Percentiles rank a stretch among this genome's conserved stretches.
Evolutionary conservation across 2,329 filamentous ascomycete genomes (phyloP).

Genomic region (Alternaria sp.): DNA sequence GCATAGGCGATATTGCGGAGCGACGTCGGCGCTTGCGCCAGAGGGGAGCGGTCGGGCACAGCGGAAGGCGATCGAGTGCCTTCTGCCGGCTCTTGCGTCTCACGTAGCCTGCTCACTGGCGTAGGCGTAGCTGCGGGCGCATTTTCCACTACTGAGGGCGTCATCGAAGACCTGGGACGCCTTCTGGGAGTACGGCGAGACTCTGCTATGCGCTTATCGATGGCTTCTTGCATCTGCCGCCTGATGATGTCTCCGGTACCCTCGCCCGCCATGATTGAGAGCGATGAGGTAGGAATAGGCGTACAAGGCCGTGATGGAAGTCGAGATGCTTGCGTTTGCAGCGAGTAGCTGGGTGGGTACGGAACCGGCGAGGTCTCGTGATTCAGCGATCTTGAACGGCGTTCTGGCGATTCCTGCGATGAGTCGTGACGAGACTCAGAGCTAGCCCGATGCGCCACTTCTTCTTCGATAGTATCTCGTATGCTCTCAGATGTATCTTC

Average conservation of each 20-base stretch:
- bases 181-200: slow-evolving; percentile 19
- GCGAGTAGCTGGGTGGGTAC: slow-evolving; percentile 30
- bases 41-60: slow-evolving; percentile 38
- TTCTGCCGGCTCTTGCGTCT: slow-evolving; percentile 11
- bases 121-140: background rate
- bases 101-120: slow-evolving; percentile 3
- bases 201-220: slow-evolving; percentile 11
- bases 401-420: slow-evolving; percentile 37
- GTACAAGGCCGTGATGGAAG: slow-evolving; percentile 27
- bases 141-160: background rate
- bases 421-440: slow-evolving; percentile 39
- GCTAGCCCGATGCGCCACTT: slow-evolving; percentile 1
- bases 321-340: slow-evolving; percentile 23
- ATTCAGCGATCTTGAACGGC: background rate
- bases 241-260: slow-evolving; percentile 6
- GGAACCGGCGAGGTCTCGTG: slow-evolving; percentile 27
- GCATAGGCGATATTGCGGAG: slow-evolving; percentile 34
- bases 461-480: slow-evolving; percentile 21
- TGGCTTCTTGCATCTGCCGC: slow-evolving; percentile 15
- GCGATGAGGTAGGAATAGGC: slow-evolving; percentile 17
- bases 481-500: slow-evolving; percentile 23
- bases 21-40: slow-evolving; percentile 32
- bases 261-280: slow-evolving; percentile 23
- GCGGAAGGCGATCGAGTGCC: slow-evolving; percentile 45
- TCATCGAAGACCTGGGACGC: slow-evolving; percentile 5